phyloP scores from a whole-genome alignment of 2,329 filamentous ascomycete species.

The Tolypocladium ophioglossoides region DNA sequence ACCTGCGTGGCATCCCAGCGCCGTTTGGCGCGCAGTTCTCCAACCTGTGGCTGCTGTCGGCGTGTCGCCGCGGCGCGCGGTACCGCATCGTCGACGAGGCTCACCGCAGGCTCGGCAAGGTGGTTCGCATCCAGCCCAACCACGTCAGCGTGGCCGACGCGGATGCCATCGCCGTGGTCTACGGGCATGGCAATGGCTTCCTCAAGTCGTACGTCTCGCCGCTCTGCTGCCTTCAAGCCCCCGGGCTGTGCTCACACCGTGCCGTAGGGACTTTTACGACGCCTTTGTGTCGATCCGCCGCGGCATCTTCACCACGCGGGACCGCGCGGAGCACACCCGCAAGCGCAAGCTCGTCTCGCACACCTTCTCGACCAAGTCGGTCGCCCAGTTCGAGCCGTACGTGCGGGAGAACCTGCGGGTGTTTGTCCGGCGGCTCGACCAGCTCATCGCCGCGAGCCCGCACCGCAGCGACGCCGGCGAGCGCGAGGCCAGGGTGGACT shows the following conservation, averaged over 20 bases:
- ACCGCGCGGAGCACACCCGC: conserved; percentile 70
- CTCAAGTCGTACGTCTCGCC: conserved; percentile 47
- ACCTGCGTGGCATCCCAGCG: conserved; percentile 45
- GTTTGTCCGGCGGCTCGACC: conserved; percentile 65
- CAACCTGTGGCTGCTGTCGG: conserved; percentile 69
- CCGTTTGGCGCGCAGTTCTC: conserved; percentile 57
- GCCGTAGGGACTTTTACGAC: conserved; percentile 69
- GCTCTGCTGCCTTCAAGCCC: no score
- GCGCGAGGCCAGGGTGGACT: conserved; percentile 56
- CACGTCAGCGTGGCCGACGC: conserved; percentile 77
- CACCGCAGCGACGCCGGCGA: conserved; percentile 43
- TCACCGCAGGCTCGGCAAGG: conserved; percentile 66
- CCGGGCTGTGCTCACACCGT: neutral
- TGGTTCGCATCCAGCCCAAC: conserved; percentile 75
- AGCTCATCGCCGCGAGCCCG: conserved; percentile 36
- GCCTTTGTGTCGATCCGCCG: conserved; percentile 80
- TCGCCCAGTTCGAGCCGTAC: conserved; percentile 80
- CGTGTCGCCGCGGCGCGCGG: conserved; percentile 53
- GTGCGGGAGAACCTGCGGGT: conserved; percentile 69
- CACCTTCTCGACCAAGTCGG: conserved; percentile 73
- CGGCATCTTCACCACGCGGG: conserved; percentile 82
- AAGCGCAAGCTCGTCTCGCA: conserved; percentile 86
- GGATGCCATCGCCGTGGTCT: conserved; percentile 64
- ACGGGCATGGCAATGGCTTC: conserved; percentile 71
- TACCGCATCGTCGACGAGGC: conserved; percentile 56